Evolutionary conservation across 495 filamentous ascomycete genomes (phyloP).

Genomic region (Trypethelium eluteriae): DNA sequence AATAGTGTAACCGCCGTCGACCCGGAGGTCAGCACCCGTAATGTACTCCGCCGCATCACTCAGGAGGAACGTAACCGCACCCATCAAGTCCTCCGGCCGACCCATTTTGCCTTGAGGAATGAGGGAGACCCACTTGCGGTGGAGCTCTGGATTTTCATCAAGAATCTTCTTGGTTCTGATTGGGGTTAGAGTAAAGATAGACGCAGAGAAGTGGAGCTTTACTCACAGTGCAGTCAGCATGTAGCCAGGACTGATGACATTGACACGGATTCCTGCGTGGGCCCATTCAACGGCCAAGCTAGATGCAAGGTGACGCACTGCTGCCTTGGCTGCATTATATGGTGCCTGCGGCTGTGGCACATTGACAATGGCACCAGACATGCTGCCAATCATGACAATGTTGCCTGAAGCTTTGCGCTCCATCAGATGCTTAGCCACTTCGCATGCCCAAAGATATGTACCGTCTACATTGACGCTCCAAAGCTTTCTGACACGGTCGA

Average conservation of each 20-base stretch:
- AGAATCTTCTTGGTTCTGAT: constrained; percentile 84
- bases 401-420: constrained; percentile 67
- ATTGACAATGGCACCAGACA: constrained; percentile 89
- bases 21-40: constrained; percentile 80
- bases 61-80: constrained; percentile 79
- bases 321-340: constrained; percentile 85
- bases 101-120: constrained; percentile 93
- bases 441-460: constrained; percentile 80
- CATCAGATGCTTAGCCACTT: constrained; percentile 83
- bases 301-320: constrained; percentile 72
- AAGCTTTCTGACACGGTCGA: constrained; percentile 81
- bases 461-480: constrained; percentile 94
- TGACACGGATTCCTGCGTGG: constrained; percentile 72
- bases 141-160: constrained; percentile 81
- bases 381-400: constrained; percentile 92
- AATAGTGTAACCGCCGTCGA: constrained; percentile 86
- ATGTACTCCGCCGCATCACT: constrained; percentile 82
- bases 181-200: not conserved
- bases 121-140: constrained; percentile 78
- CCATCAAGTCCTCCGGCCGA: constrained; percentile 84
- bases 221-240: constrained; percentile 87
- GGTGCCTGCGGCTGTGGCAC: constrained; percentile 90
- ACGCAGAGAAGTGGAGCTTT: not conserved
- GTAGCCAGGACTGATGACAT: constrained; percentile 86
- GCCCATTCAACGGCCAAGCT: constrained; percentile 89